phyloP scores from a whole-genome alignment of 768 basidiomycete species.

The Collybia sordida region DNA sequence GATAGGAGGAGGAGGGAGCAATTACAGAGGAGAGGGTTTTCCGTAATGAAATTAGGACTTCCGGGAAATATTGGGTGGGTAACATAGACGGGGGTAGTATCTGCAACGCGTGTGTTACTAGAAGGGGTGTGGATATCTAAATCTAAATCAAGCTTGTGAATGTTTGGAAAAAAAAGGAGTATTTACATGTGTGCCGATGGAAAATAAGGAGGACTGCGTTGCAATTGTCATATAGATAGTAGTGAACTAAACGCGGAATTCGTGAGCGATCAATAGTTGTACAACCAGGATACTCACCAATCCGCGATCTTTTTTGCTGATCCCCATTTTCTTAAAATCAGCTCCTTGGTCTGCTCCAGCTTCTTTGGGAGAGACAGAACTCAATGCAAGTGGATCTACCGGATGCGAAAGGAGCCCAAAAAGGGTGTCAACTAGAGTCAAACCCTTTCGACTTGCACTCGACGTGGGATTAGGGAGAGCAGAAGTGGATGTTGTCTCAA shows the following conservation, averaged over 20 bases:
- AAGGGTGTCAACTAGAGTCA: constrained; percentile 38
- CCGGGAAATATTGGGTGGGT: constrained; percentile 28
- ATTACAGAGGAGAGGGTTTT: constrained; percentile 32
- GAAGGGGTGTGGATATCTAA: constrained; percentile 55
- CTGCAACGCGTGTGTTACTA: constrained; percentile 50
- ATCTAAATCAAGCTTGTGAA: background rate
- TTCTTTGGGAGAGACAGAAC: constrained; percentile 21
- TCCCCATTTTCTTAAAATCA: constrained; percentile 49
- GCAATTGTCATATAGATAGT: constrained; percentile 34
- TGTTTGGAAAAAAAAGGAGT: background rate
- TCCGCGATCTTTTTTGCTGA: constrained; percentile 57
- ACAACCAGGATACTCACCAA: constrained; percentile 39
- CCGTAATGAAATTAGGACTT: constrained; percentile 31
- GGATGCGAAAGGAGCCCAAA: constrained; percentile 37
- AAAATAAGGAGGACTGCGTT: constrained; percentile 35
- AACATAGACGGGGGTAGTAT: constrained; percentile 46
- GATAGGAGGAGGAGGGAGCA: constrained; percentile 33
- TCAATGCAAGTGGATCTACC: constrained; percentile 50
- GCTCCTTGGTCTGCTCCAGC: constrained; percentile 24
- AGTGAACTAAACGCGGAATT: constrained; percentile 24
- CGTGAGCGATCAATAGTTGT: background rate
- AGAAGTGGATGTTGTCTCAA: constrained; percentile 31
- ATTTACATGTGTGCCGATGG: constrained; percentile 31
- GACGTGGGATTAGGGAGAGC: constrained; percentile 17
- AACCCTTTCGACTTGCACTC: constrained; percentile 3